phyloP scores from a whole-genome alignment of 495 filamentous ascomycete species.

The Talaromyces borbonicus region DNA sequence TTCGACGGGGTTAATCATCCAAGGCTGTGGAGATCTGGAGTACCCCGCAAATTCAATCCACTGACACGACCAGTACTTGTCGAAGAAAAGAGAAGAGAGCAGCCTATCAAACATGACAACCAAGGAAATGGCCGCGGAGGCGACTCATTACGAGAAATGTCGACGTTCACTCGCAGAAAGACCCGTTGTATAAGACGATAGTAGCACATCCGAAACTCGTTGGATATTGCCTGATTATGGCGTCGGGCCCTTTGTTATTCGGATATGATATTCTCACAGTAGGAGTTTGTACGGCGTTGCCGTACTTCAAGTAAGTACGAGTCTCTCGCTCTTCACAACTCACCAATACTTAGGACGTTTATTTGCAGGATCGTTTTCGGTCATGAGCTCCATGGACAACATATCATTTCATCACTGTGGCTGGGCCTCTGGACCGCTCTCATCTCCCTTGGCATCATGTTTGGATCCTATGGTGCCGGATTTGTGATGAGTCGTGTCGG shows the following conservation, averaged over 20 bases:
- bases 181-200: too few relatives aligned
- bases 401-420: conserved; percentile 20
- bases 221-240: conserved; percentile 14
- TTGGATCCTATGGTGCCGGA: conserved; percentile 15
- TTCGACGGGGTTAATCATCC: too few relatives aligned
- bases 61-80: too few relatives aligned
- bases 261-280: conserved; percentile 21
- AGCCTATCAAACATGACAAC: too few relatives aligned
- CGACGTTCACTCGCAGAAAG: too few relatives aligned
- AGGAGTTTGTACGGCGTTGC: conserved; percentile 17
- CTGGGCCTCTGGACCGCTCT: conserved; percentile 22
- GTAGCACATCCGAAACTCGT: conserved; percentile 12
- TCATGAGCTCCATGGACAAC: conserved; percentile 6
- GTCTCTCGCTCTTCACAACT: background rate
- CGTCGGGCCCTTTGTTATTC: conserved; percentile 16
- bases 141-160: too few relatives aligned
- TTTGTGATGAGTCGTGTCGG: conserved; percentile 17
- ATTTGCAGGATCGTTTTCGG: conserved; percentile 10
- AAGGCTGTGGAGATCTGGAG: too few relatives aligned
- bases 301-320: conserved; percentile 16
- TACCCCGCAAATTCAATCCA: too few relatives aligned
- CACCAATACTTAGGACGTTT: background rate
- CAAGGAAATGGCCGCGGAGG: too few relatives aligned
- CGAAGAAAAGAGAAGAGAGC: too few relatives aligned
- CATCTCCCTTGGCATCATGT: conserved; percentile 15